Percentiles rank a stretch among this genome's conserved stretches.
phyloP scores from a whole-genome alignment of 805 yeast species.

The Yarrowia bubula region DNA sequence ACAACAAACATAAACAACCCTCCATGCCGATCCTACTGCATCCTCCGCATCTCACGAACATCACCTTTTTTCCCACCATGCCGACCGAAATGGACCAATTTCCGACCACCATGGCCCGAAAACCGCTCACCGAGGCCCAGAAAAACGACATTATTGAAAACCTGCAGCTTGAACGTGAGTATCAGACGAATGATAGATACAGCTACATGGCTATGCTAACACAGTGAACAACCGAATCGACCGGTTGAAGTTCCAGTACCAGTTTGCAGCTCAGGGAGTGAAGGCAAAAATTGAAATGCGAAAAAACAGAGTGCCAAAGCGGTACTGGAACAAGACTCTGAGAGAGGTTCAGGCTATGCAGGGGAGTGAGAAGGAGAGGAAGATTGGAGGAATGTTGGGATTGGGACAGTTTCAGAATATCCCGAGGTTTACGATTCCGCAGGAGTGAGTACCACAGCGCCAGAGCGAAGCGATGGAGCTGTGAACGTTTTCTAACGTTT shows the following conservation, averaged over 20 bases:
- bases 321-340: constrained; percentile 45
- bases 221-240: constrained; percentile 37
- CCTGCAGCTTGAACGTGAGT: constrained; percentile 32
- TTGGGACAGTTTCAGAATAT: background rate
- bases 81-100: constrained; percentile 23
- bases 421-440: constrained; percentile 15
- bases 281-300: constrained; percentile 46
- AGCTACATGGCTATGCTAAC: background rate
- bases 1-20: constrained; percentile 3
- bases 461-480: background rate
- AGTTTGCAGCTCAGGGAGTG: constrained; percentile 35
- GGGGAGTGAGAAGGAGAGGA: background rate
- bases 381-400: background rate
- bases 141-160: constrained; percentile 27
- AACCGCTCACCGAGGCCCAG: constrained; percentile 29
- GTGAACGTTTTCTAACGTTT: no score
- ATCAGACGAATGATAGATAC: no score
- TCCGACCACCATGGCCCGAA: constrained; percentile 5
- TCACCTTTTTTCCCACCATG: background rate
- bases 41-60: background rate
- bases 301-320: constrained; percentile 48
- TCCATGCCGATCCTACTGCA: background rate
- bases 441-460: background rate
- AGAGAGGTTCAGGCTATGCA: background rate
- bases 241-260: constrained; percentile 37